Evolutionary conservation across 306 rosid genomes (phyloP).

Genomic region (Prosopis cineraria): DNA sequence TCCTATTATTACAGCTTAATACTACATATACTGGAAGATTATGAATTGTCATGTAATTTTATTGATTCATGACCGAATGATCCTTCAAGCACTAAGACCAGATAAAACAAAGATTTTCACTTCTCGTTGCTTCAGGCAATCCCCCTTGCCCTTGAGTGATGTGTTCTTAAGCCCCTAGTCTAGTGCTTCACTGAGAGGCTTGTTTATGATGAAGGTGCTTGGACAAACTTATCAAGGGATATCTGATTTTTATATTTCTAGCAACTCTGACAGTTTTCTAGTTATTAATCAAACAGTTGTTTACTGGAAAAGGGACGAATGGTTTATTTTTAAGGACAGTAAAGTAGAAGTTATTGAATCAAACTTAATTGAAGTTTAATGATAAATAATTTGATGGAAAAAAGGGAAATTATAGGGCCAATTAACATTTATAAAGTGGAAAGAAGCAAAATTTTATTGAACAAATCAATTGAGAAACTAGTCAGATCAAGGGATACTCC

Average conservation of each 20-base stretch:
- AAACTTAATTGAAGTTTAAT: neutral
- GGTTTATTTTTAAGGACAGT: neutral
- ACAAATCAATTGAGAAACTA: neutral
- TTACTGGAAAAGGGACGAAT: neutral
- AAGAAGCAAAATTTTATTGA: neutral
- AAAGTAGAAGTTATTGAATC: neutral
- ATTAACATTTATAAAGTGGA: neutral
- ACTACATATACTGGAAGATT: slow-evolving; percentile 14
- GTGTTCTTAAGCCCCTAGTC: neutral
- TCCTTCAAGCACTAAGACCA: neutral
- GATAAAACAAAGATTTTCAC: neutral
- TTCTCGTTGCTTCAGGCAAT: neutral
- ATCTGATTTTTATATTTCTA: neutral
- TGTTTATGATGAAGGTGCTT: neutral
- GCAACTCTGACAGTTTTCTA: neutral
- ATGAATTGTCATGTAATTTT: slow-evolving; percentile 6
- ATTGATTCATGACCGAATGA: neutral
- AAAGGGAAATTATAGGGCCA: neutral
- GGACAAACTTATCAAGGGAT: neutral
- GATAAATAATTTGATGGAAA: neutral
- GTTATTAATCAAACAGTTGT: neutral
- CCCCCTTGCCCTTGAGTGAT: neutral
- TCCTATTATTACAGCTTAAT: neutral
- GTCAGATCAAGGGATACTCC: neutral
- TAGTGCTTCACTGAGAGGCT: neutral